Base-by-base conservation (phyloP, 306 rosid genomes). In the Dryas octopetala region DNA sequence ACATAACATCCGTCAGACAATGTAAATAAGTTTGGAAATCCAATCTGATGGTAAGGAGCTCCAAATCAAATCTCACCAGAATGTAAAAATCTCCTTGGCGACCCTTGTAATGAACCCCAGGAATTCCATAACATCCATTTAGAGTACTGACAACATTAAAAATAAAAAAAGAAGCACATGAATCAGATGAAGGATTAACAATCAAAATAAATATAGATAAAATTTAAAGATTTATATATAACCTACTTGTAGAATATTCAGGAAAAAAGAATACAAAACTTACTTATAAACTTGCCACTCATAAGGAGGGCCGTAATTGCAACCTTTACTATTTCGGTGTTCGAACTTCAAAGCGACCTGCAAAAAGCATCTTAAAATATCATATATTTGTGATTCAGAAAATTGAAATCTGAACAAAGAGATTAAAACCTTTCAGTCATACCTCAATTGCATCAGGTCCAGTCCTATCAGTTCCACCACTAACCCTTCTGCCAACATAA, bases 251-350 rank as follows among this genome's bases (percentile, higher is more conserved):
- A 62, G 13, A 12, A 62, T 28, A 48, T 14, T 28, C 16, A 44
- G 17, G 14, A 26, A 41, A 32, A n/a, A 43, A 19, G 16, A 51
- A 38, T 71, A 73, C 26, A 55, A 74, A 66, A 75, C 89, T 80
- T 76, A 91, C 98, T 74, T 93, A 78, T 93, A 93, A 71, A 93
- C 98, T 78, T 90, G 97, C 98, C 98, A 93, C 78, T 93, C 98
- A 74, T 93, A 90, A 60, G 98, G 98, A 79, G 98, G 96, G 44
- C 98, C 98, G 78, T 90, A 93, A 80, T 87, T 93, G 86, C 98
- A 91, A 53, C 98, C 98, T 83, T 93, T 93, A 83, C 98, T 90
- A 80, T 91, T 93, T 80, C 92, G 88, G 83, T 93, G 97, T 83
- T 93, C 98, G 49, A 93, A 91, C 87, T 93, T 93, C 60, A 93